phyloP scores from a whole-genome alignment of 73 alveolate genomes.

The Paramecium sexaurelia region DNA sequence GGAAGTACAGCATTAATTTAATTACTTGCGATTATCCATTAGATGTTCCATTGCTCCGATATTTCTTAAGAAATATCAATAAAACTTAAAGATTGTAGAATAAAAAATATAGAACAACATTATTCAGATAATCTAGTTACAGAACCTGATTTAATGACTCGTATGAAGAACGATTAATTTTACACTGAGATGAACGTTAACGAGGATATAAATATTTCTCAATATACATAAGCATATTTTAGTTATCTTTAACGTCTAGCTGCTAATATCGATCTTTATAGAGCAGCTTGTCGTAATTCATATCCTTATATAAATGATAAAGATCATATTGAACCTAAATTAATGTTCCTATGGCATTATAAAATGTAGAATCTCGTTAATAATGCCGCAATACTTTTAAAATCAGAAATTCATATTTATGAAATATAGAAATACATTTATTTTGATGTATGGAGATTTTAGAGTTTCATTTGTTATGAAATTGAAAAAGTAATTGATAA shows the following conservation, averaged over 20 bases:
- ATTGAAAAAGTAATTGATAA: background rate
- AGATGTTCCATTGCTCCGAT: background rate
- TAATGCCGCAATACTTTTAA: background rate
- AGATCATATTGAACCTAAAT: conserved; percentile 5
- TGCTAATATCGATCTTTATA: conserved; percentile 39
- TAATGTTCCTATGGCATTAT: conserved; percentile 49
- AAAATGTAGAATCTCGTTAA: conserved; percentile 11
- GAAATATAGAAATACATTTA: conserved; percentile 4
- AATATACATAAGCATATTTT: background rate
- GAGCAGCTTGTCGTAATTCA: background rate
- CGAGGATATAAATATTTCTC: background rate
- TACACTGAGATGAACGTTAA: background rate
- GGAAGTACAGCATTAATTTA: background rate
- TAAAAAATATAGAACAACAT: background rate
- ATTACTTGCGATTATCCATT: background rate
- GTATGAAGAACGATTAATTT: background rate
- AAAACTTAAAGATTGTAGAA: conserved; percentile 12
- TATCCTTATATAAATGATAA: conserved; percentile 7
- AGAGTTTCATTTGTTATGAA: conserved; percentile 22
- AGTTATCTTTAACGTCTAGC: conserved; percentile 27
- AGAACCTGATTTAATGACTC: conserved; percentile 21
- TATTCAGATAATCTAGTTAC: background rate
- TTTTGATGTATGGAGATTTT: conserved; percentile 8
- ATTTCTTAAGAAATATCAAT: background rate
- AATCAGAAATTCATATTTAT: background rate